A percentile compares a stretch with the other conserved stretches of the same genome.
phyloP scores from a whole-genome alignment of 2,329 filamentous ascomycete genomes.

The Xylariaceae sp. region DNA sequence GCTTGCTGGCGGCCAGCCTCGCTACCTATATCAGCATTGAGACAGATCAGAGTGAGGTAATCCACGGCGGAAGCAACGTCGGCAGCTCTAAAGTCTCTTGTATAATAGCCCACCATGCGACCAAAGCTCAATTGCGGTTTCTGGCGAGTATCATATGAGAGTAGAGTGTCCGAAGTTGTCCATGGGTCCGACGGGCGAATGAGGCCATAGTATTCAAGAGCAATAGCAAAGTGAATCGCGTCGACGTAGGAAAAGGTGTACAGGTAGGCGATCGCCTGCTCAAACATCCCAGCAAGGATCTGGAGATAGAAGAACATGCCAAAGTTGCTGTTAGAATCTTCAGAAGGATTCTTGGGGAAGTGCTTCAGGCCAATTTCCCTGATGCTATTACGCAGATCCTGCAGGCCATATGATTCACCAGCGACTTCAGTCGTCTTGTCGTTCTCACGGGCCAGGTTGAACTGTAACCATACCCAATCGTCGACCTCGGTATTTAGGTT shows the following conservation, averaged over 20 bases:
- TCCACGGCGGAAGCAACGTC: conserved; percentile 87
- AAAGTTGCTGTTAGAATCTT: conserved; percentile 70
- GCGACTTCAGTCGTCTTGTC: conserved; percentile 62
- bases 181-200: conserved; percentile 81
- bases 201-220: conserved; percentile 82
- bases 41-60: conserved; percentile 85
- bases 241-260: conserved; percentile 90
- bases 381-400: conserved; percentile 73
- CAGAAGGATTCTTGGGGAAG: conserved; percentile 77
- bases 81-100: conserved; percentile 87
- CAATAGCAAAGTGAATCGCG: conserved; percentile 91
- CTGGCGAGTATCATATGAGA: conserved; percentile 62
- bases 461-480: conserved; percentile 70
- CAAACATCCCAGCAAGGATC: conserved; percentile 85
- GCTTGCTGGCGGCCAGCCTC: conserved; percentile 73
- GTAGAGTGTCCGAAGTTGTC: conserved; percentile 66
- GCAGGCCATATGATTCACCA: conserved; percentile 60
- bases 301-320: conserved; percentile 94
- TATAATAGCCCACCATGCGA: conserved; percentile 91
- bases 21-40: conserved; percentile 79
- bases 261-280: conserved; percentile 86
- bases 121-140: conserved; percentile 89
- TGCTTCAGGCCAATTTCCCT: conserved; percentile 86
- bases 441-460: conserved; percentile 64
- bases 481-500: conserved; percentile 61